Evolutionary conservation across 179 eudicot species (phyloP).

Genomic region (Patellifolia procumbens): DNA sequence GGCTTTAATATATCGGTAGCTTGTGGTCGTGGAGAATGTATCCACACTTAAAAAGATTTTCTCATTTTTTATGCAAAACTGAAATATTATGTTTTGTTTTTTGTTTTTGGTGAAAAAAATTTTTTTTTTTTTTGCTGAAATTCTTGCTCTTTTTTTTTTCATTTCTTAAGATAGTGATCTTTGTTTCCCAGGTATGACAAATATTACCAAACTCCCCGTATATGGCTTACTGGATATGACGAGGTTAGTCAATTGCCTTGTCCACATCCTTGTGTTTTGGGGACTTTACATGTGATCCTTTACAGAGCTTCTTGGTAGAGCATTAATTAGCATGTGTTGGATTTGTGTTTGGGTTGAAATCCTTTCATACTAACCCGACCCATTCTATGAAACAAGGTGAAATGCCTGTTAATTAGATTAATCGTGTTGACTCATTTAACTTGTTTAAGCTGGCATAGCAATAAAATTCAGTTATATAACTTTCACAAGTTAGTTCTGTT

Average conservation of each 20-base stretch:
- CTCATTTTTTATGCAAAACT: not conserved
- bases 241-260: constrained; percentile 61
- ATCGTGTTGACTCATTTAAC: no score
- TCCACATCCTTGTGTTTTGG: not conserved
- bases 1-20: not conserved
- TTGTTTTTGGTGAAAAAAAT: no score
- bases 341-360: no score
- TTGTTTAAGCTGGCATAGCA: no score
- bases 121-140: not conserved
- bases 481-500: no score
- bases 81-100: no score
- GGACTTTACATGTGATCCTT: not conserved
- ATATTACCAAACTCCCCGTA: constrained; percentile 98
- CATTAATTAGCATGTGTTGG: no score
- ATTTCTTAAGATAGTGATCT: not conserved
- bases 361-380: no score
- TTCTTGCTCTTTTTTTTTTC: not conserved
- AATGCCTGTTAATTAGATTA: no score
- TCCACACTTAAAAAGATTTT: not conserved
- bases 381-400: no score
- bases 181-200: constrained; percentile 76
- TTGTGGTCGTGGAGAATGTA: not conserved
- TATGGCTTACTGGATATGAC: constrained; percentile 99
- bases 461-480: no score
- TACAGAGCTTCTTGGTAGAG: not conserved